These are phyloP conservation scores for Phaeosphaeria sp. DNA, from an alignment of 2,329 filamentous ascomycete species.

Conservation along the genomic window DNA sequence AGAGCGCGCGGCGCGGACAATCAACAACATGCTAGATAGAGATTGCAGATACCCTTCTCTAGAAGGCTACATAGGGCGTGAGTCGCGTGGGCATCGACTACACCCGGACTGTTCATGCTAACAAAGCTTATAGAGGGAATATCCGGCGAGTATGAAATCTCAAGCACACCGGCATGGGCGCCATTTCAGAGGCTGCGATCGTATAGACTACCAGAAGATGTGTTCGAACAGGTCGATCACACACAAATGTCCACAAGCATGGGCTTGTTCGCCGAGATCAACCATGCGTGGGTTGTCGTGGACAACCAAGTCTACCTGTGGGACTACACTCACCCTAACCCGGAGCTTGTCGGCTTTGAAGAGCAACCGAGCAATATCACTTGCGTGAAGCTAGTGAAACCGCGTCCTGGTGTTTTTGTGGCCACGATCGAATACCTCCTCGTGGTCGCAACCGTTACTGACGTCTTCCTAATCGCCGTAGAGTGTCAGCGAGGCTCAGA, in stretches of 20 bases:
- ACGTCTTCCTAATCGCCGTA: slow-evolving; percentile 87
- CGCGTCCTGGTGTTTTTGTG: slow-evolving; percentile 87
- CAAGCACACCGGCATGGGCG: slow-evolving; percentile 72
- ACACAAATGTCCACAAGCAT: slow-evolving; percentile 89
- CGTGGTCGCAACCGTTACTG: slow-evolving; percentile 83
- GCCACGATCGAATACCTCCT: slow-evolving; percentile 84
- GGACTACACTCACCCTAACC: slow-evolving; percentile 95
- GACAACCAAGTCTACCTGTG: slow-evolving; percentile 96
- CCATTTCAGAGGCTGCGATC: slow-evolving; percentile 88
- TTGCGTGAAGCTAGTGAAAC: slow-evolving; percentile 84
- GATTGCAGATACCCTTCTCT: slow-evolving; percentile 88
- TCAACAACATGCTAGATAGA: slow-evolving; percentile 77
- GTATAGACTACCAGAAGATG: slow-evolving; percentile 88
- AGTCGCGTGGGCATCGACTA: slow-evolving; percentile 45
- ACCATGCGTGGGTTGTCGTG: slow-evolving; percentile 94
- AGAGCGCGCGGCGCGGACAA: slow-evolving; percentile 79
- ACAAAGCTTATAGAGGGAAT: slow-evolving; percentile 70
- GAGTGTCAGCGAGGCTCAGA: slow-evolving; percentile 68
- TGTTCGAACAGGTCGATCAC: slow-evolving; percentile 91
- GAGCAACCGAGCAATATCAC: slow-evolving; percentile 88
- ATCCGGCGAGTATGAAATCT: slow-evolving; percentile 89
- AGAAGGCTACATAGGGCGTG: slow-evolving; percentile 87
- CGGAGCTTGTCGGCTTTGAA: slow-evolving; percentile 90
- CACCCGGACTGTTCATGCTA: slow-evolving; percentile 23
- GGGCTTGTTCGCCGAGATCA: slow-evolving; percentile 93